A percentile compares a stretch with the other conserved stretches of the same genome.
Conservation (phyloP, 2,329 filamentous ascomycete species). For the Pseudogymnoascus sp. region DNA sequence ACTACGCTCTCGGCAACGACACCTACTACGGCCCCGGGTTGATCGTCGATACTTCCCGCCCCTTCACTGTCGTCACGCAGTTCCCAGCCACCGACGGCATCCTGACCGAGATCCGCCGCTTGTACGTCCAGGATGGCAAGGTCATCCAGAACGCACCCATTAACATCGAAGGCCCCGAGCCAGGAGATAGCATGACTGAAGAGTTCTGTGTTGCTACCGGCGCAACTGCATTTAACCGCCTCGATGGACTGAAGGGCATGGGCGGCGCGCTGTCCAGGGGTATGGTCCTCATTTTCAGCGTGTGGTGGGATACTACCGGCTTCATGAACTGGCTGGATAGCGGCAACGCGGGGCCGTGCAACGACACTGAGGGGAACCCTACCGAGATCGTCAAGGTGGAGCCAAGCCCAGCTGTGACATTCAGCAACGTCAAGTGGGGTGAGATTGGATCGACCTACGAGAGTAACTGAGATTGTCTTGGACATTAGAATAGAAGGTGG, state of each 20-base stretch:
- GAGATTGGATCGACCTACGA: constrained; percentile 48
- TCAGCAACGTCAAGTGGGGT: constrained; percentile 52
- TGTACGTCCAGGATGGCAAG: constrained; percentile 38
- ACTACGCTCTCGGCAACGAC: constrained; percentile 29
- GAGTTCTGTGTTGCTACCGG: constrained; percentile 29
- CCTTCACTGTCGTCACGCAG: constrained; percentile 44
- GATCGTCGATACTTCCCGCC: constrained; percentile 34
- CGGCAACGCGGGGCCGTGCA: constrained; percentile 45
- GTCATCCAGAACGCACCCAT: constrained; percentile 34
- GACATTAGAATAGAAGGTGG: background rate
- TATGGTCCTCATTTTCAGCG: constrained; percentile 47
- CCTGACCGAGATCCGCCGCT: constrained; percentile 40
- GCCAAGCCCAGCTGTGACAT: constrained; percentile 44
- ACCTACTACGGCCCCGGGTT: constrained; percentile 18
- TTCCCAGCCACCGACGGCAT: constrained; percentile 36
- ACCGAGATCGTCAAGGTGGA: constrained; percentile 39
- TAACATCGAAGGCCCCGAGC: constrained; percentile 24
- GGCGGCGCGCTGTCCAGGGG: constrained; percentile 30
- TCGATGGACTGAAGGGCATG: constrained; percentile 38
- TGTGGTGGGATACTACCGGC: constrained; percentile 47
- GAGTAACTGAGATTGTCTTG: background rate
- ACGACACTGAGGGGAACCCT: constrained; percentile 45
- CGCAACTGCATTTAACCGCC: constrained; percentile 27
- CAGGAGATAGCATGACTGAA: constrained; percentile 33
- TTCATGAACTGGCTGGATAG: constrained; percentile 53